phyloP scores from a whole-genome alignment of 2,329 filamentous ascomycete species.

The Sphaerulina populicola region DNA sequence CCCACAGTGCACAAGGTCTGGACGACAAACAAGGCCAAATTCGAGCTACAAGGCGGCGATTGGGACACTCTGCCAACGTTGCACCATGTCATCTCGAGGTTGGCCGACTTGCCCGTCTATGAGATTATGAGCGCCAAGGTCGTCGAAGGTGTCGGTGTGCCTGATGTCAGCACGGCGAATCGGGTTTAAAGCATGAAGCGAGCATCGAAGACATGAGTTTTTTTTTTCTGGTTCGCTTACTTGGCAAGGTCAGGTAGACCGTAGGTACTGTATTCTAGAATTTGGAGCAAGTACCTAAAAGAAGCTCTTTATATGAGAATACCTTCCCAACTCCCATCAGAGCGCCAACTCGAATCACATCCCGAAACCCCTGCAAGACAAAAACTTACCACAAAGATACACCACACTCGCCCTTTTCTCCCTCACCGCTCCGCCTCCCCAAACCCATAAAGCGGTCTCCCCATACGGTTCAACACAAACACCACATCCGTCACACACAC shows the following conservation, averaged over 20 bases:
- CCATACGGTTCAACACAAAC: conserved; percentile 36
- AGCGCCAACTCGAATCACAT: no score
- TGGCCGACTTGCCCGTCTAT: conserved; percentile 14
- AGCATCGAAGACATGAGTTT: no score
- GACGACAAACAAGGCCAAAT: conserved; percentile 1
- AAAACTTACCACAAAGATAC: no score
- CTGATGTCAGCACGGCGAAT: conserved; percentile 1
- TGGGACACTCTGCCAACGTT: conserved; percentile 15
- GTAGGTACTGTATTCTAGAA: no score
- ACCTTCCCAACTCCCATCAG: no score
- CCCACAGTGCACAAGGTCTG: conserved; percentile 1
- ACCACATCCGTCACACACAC: conserved; percentile 56
- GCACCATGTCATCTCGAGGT: conserved; percentile 8
- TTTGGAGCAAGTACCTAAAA: no score
- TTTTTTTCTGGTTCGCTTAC: no score
- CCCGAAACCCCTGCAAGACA: no score
- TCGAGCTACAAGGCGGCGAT: conserved; percentile 4
- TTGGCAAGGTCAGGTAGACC: no score
- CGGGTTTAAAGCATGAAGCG: neutral
- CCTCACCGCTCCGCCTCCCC: conserved; percentile 3
- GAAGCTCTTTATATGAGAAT: no score
- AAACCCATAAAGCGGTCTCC: conserved; percentile 17
- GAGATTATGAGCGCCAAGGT: conserved; percentile 12
- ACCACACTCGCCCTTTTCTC: no score
- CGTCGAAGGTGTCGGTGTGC: conserved; percentile 11